These are phyloP conservation scores for Boletellus dicymbophilus DNA, from an alignment of 1,284 basidiomycete species.

Conservation along the genomic window DNA sequence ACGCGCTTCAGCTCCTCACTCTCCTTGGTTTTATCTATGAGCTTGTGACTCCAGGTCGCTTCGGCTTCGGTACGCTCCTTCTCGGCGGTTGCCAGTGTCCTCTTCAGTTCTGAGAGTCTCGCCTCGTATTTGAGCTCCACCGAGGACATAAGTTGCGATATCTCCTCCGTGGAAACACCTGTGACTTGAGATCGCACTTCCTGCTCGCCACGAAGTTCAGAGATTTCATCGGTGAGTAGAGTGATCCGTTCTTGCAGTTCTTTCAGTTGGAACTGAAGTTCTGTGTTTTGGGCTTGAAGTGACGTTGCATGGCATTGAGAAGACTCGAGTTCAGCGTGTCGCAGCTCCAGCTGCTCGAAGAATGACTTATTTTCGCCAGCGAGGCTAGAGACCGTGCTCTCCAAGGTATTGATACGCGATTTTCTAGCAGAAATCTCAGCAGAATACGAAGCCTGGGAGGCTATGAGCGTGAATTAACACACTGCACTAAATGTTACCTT, in stretches of 20 bases:
- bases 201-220: conserved; percentile 62
- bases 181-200: conserved; percentile 47
- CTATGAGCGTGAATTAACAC: not conserved
- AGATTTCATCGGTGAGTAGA: conserved; percentile 73
- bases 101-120: conserved; percentile 69
- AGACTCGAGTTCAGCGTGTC: conserved; percentile 87
- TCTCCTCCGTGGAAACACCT: conserved; percentile 62
- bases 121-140: conserved; percentile 78
- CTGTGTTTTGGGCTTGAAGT: conserved; percentile 75
- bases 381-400: conserved; percentile 67
- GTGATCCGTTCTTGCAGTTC: conserved; percentile 74
- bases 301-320: conserved; percentile 73
- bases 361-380: conserved; percentile 73
- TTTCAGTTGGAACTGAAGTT: conserved; percentile 83
- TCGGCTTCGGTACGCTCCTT: conserved; percentile 80
- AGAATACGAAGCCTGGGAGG: conserved; percentile 59
- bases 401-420: conserved; percentile 68
- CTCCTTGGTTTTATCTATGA: conserved; percentile 76
- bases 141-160: conserved; percentile 75
- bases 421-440: conserved; percentile 68
- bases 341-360: conserved; percentile 83
- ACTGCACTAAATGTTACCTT: conserved; percentile 53
- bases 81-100: conserved; percentile 58
- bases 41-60: conserved; percentile 81
- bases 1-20: conserved; percentile 69